These are phyloP conservation scores for Botrytis elliptica DNA, from an alignment of 2,329 filamentous ascomycete species.

Conservation along the genomic window DNA sequence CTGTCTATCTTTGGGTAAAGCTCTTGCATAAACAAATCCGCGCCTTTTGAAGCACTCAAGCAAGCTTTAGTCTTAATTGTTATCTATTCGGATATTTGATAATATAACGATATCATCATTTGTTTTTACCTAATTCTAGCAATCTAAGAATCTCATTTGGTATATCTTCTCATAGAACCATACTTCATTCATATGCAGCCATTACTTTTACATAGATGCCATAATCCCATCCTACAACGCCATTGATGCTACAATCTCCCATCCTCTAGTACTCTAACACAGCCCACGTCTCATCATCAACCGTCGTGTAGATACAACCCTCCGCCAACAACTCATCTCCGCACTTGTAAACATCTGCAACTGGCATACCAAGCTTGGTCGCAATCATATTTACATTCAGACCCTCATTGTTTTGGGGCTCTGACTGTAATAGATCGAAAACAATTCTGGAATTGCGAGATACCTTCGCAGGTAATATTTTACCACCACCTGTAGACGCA, in stretches of 20 bases:
- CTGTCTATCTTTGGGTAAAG: too few species aligned
- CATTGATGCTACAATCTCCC: constrained; percentile 14
- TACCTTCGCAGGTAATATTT: constrained; percentile 44
- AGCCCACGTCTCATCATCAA: constrained; percentile 91
- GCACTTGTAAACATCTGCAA: constrained; percentile 70
- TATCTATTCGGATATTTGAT: neutral
- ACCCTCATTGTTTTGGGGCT: constrained; percentile 75
- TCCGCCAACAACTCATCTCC: constrained; percentile 74
- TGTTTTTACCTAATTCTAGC: neutral
- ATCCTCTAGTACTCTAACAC: constrained; percentile 63
- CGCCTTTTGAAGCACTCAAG: neutral
- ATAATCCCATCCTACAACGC: constrained; percentile 27
- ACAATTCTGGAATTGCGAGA: constrained; percentile 64
- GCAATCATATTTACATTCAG: constrained; percentile 78
- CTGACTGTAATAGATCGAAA: constrained; percentile 65
- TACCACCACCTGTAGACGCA: constrained; percentile 33
- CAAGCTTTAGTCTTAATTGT: neutral
- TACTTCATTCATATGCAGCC: constrained; percentile 9
- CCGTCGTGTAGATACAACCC: constrained; percentile 83
- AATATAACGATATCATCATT: neutral
- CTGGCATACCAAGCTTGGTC: constrained; percentile 60
- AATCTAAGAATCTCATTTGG: neutral
- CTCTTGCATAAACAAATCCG: neutral
- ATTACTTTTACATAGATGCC: constrained; percentile 1
- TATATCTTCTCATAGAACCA: constrained; percentile 8